A percentile compares a stretch with the other conserved stretches of the same genome.
These are phyloP conservation scores for Collybiopsis luxurians DNA, from an alignment of 768 basidiomycete species.

Conservation along the genomic window DNA sequence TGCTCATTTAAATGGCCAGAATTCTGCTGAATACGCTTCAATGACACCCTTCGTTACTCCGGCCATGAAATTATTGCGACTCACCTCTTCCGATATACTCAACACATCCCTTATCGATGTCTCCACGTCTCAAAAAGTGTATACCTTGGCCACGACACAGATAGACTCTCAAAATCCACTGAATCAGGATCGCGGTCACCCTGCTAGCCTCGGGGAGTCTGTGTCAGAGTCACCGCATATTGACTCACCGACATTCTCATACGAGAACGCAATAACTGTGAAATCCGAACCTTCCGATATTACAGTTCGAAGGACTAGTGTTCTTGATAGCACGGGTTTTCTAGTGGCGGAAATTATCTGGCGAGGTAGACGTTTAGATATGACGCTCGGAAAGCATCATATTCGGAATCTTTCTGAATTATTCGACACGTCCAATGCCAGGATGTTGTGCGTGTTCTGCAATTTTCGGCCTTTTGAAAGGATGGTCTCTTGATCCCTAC, in stretches of 20 bases:
- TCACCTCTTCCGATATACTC: constrained; percentile 56
- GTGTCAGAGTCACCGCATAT: no score
- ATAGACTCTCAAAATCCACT: constrained; percentile 22
- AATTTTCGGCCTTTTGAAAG: constrained; percentile 3
- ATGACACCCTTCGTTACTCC: no score
- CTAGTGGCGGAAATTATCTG: constrained; percentile 48
- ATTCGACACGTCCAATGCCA: constrained; percentile 53
- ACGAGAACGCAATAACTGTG: no score
- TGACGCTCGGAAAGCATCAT: constrained; percentile 48
- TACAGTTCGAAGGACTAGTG: constrained; percentile 36
- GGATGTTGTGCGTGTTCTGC: constrained; percentile 43
- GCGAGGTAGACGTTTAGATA: constrained; percentile 53
- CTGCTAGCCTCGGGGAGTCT: no score
- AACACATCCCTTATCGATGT: constrained; percentile 54
- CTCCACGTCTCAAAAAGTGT: constrained; percentile 45
- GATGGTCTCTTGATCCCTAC: constrained; percentile 5
- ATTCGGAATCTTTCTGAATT: constrained; percentile 51
- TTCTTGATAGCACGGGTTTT: constrained; percentile 39
- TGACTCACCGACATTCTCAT: no score
- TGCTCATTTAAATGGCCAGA: no score
- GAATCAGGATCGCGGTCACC: no score
- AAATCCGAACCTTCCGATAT: constrained; percentile 12
- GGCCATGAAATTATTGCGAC: constrained; percentile 60
- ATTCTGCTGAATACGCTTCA: no score
- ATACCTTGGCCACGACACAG: constrained; percentile 44